These are phyloP conservation scores for Penicillium crustosum DNA, from an alignment of 2,329 filamentous ascomycete species.

Conservation along the genomic window DNA sequence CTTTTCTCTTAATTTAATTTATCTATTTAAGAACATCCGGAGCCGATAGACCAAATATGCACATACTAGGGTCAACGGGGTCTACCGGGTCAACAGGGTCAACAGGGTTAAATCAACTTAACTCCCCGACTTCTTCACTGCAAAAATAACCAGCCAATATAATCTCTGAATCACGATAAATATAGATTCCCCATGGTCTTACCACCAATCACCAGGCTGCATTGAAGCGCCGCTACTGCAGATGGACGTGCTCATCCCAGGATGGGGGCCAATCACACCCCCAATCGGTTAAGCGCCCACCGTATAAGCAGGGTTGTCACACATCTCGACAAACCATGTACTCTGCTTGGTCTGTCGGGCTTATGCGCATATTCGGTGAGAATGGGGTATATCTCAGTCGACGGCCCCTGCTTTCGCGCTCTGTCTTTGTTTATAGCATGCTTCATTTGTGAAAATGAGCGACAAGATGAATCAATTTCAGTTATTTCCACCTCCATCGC, in stretches of 20 bases:
- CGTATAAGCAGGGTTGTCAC: constrained; percentile 27
- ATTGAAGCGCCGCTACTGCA: constrained; percentile 26
- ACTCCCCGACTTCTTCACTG: constrained; percentile 7
- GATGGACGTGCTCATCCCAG: constrained; percentile 17
- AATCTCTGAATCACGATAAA: constrained; percentile 1
- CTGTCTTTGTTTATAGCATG: constrained; percentile 9
- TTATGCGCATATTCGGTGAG: background rate
- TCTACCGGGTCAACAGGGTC: background rate
- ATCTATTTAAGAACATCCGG: background rate
- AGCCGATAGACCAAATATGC: background rate
- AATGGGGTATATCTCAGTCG: constrained; percentile 25
- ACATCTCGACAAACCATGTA: constrained; percentile 8
- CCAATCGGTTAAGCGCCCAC: constrained; percentile 32
- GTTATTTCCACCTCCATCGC: constrained; percentile 41
- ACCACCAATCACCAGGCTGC: constrained; percentile 15
- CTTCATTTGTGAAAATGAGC: background rate
- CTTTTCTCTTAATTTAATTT: background rate
- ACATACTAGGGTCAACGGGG: background rate
- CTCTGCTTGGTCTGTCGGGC: constrained; percentile 3
- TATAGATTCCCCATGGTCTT: background rate
- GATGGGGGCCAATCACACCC: constrained; percentile 23
- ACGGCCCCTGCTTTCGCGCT: constrained; percentile 18
- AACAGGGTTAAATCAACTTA: background rate
- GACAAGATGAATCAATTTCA: constrained; percentile 41
- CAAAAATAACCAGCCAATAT: constrained; percentile 5